Percentiles rank a stretch among this genome's conserved stretches.
Conservation (phyloP, 352 stramenopile genomes). For the Globisporangium cederbergense region DNA sequence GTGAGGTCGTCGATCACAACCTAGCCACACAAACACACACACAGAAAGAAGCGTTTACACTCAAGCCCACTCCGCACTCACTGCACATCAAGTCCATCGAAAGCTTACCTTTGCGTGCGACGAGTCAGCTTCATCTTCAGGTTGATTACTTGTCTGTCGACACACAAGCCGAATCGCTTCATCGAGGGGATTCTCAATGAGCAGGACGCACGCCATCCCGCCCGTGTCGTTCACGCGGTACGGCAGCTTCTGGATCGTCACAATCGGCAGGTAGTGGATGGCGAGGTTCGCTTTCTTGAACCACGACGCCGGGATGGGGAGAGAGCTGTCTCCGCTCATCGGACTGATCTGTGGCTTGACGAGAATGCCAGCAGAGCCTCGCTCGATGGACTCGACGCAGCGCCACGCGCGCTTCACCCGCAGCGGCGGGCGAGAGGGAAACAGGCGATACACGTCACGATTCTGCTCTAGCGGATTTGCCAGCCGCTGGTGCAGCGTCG, state of each 20-base stretch:
- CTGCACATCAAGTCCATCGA: background rate
- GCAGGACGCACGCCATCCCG: slow-evolving; percentile 45
- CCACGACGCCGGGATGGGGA: slow-evolving; percentile 73
- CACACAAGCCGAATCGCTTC: slow-evolving; percentile 66
- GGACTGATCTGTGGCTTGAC: slow-evolving; percentile 90
- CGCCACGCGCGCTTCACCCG: slow-evolving; percentile 83
- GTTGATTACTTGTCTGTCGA: slow-evolving; percentile 11
- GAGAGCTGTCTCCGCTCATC: slow-evolving; percentile 85
- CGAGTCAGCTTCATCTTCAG: background rate
- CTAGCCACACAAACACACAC: slow-evolving; percentile 13
- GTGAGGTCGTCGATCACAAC: slow-evolving; percentile 48
- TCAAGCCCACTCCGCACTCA: background rate
- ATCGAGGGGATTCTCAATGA: slow-evolving; percentile 83
- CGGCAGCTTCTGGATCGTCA: slow-evolving; percentile 69
- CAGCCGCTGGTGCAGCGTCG: slow-evolving; percentile 59
- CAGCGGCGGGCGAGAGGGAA: slow-evolving; percentile 61
- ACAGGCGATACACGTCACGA: slow-evolving; percentile 41
- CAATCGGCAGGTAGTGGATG: slow-evolving; percentile 68
- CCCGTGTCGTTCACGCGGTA: slow-evolving; percentile 17
- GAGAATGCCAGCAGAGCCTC: slow-evolving; percentile 74
- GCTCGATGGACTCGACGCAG: slow-evolving; percentile 80
- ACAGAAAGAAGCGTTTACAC: background rate
- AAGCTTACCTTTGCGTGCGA: slow-evolving; percentile 30
- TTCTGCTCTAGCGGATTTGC: slow-evolving; percentile 64
- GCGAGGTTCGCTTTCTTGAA: slow-evolving; percentile 86